Evolutionary conservation across 2,329 filamentous ascomycete genomes (phyloP).

Genomic region (Ascochyta viciae-villosae): DNA sequence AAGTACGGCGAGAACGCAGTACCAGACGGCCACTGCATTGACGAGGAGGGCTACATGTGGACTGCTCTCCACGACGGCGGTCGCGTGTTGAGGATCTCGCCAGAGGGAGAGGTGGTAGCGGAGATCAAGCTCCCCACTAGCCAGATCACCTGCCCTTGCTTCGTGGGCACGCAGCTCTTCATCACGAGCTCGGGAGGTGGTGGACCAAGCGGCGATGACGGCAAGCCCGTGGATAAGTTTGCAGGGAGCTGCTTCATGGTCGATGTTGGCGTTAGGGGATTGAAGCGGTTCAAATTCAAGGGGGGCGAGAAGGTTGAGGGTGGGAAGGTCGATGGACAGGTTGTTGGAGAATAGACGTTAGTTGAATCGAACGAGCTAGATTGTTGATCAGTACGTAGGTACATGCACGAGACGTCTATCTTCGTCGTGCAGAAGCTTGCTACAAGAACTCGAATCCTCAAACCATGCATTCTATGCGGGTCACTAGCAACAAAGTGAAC

Average conservation of each 20-base stretch:
- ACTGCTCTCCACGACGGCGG: slow-evolving; percentile 82
- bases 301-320: slow-evolving; percentile 37
- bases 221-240: slow-evolving; percentile 68
- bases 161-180: slow-evolving; percentile 76
- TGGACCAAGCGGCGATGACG: slow-evolving; percentile 55
- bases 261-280: slow-evolving; percentile 74
- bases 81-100: slow-evolving; percentile 76
- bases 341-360: slow-evolving; percentile 31
- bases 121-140: slow-evolving; percentile 78
- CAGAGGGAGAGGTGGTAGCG: slow-evolving; percentile 73
- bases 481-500: too few relatives aligned
- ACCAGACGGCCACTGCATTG: slow-evolving; percentile 86
- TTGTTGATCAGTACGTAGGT: neutral
- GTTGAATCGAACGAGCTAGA: neutral
- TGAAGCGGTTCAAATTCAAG: slow-evolving; percentile 49
- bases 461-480: too few relatives aligned
- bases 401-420: too few relatives aligned
- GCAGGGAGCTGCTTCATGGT: slow-evolving; percentile 77
- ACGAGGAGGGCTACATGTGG: slow-evolving; percentile 87
- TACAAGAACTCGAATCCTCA: too few relatives aligned
- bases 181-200: slow-evolving; percentile 73
- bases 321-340: slow-evolving; percentile 38
- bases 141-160: slow-evolving; percentile 81
- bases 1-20: slow-evolving; percentile 55
- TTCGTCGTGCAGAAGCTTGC: too few relatives aligned